A percentile compares a stretch with the other conserved stretches of the same genome.
phyloP scores from a whole-genome alignment of 192 early-diverging fungal genomes.

The Coemansia sp. region DNA sequence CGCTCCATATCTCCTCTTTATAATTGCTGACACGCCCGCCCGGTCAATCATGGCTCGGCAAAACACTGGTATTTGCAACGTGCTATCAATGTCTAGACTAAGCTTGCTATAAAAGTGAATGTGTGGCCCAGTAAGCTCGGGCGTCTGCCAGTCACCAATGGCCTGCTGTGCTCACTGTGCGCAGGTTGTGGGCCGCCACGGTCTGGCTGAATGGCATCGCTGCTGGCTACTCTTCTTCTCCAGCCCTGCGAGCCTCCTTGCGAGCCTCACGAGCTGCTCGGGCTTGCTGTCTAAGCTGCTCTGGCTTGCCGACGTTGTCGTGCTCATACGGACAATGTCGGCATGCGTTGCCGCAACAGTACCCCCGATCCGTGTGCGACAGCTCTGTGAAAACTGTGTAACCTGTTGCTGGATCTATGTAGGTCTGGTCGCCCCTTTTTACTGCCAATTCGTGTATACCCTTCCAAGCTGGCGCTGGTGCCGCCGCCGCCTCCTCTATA shows the following conservation, averaged over 20 bases:
- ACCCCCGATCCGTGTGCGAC: slow-evolving; percentile 57
- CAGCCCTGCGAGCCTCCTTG: not conserved
- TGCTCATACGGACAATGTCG: slow-evolving; percentile 62
- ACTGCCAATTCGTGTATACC: slow-evolving; percentile 7
- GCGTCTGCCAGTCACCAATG: too few species aligned
- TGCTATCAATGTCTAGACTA: too few species aligned
- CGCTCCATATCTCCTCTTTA: slow-evolving; percentile 26
- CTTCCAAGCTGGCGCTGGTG: slow-evolving; percentile 9
- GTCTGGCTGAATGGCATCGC: too few species aligned
- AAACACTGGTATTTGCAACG: too few species aligned
- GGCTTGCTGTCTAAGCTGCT: slow-evolving; percentile 18
- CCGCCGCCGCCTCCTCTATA: slow-evolving; percentile 6
- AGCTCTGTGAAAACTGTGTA: slow-evolving; percentile 66
- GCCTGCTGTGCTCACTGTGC: too few species aligned
- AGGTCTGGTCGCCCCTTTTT: slow-evolving; percentile 29
- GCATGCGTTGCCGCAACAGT: slow-evolving; percentile 67
- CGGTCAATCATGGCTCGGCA: slow-evolving; percentile 28
- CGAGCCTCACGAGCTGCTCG: slow-evolving; percentile 6
- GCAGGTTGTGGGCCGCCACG: too few species aligned
- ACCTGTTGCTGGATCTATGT: slow-evolving; percentile 64
- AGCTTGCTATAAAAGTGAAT: too few species aligned
- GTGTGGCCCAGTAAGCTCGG: too few species aligned
- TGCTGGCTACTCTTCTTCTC: not conserved
- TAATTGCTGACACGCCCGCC: slow-evolving; percentile 9
- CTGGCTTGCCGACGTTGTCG: slow-evolving; percentile 61